Evolutionary conservation across 371 early-diverging fungal genomes (phyloP).

Genomic region (Parasitella parasitica): DNA sequence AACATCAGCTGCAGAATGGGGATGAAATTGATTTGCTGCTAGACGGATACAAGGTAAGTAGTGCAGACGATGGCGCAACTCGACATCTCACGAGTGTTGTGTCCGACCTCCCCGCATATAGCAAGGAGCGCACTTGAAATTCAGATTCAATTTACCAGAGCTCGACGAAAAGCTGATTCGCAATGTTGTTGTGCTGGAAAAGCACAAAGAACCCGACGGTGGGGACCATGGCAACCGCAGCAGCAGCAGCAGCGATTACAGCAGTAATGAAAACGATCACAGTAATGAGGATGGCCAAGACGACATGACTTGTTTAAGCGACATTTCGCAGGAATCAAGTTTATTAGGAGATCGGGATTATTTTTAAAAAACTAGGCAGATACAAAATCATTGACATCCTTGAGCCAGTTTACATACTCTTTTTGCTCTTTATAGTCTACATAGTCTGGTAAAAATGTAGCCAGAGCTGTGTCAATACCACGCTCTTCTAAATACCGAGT

Average conservation of each 20-base stretch:
- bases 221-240: not conserved
- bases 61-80: too few species aligned
- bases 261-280: not conserved
- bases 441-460: constrained; percentile 84
- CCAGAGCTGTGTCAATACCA: constrained; percentile 78
- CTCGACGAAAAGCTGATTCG: not conserved
- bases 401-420: constrained; percentile 90
- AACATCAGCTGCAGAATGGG: not conserved
- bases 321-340: constrained; percentile 8
- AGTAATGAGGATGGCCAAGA: not conserved
- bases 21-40: not conserved
- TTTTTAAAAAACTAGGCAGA: constrained; percentile 52
- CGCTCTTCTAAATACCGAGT: constrained; percentile 86
- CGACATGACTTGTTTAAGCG: not conserved
- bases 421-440: constrained; percentile 94
- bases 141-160: not conserved
- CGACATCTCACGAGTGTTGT: too few species aligned
- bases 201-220: not conserved
- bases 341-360: not conserved
- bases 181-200: not conserved
- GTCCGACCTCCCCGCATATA: too few species aligned
- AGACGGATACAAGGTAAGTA: not conserved
- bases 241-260: not conserved
- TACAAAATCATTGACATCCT: constrained; percentile 77
- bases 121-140: not conserved